Evolutionary conservation across 192 early-diverging fungal genomes (phyloP), one percentile per base, ranked within the genome.

Genomic region (Entomortierella chlamydospora): DNA sequence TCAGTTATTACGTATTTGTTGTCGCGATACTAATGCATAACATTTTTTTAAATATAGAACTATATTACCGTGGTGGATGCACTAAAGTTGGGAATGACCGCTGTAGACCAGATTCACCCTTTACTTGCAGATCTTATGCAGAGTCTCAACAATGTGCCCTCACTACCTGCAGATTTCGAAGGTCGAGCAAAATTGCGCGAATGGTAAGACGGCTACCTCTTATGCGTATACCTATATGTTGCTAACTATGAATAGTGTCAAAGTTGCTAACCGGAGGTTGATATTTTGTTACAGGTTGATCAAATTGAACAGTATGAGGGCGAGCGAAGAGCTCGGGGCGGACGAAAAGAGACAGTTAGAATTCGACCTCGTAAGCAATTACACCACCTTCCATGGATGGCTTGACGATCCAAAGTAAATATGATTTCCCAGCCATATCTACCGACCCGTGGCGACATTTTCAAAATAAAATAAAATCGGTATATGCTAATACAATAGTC

Each of bases 61-160:
- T 99, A 97, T 74, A 98, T 97, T 64, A 99, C 96, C 1, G 84
- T 93, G 0, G 92, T 97, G 93, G 96, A 99, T 81, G 87, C 88
- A 10, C 85, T 99, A 22, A 93, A 91, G 65, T 73, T 99, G 55
- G 90, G 93, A 55, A 88, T 93, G 68, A 83, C 88, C 3, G 96
- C 95, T 1, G 95, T 95, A 1, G 97, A 99, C 73, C 90, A 96
- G 61, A 82, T 99, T 20, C 97, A 99, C 62, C 96, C 95, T 22
- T 81, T 93, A 37, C 68, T 99, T 23, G 89, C 88, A 9, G 96
- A 98, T 42, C 68, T 99, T 37, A 86, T 99, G 63, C 93, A 97
- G 79, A 89, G 89, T 51, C 81, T 99, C 33, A 98, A 97, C 79
- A 95, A 93, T 25, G 88, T 95, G 25, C 70, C 86, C 8, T 86